A percentile compares a stretch with the other conserved stretches of the same genome.
These are phyloP conservation scores for Kodamaea sp. DNA, from an alignment of 1,139 yeast genomes.

Conservation along the genomic window DNA sequence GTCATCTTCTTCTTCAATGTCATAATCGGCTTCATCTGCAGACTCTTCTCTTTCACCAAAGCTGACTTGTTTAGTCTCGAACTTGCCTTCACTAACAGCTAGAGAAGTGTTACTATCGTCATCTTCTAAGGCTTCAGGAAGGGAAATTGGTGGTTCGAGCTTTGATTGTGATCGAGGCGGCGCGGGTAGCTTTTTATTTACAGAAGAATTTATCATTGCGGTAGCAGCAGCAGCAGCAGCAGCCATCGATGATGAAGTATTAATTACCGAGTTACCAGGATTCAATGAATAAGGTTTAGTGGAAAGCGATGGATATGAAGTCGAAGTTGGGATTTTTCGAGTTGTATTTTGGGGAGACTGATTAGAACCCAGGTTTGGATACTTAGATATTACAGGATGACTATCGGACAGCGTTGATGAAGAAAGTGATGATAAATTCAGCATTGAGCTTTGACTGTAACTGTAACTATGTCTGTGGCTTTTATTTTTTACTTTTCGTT, in stretches of 20 bases:
- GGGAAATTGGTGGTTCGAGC: constrained; percentile 6
- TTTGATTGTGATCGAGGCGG: constrained; percentile 1
- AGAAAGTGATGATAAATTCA: constrained; percentile 5
- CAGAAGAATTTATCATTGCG: constrained; percentile 3
- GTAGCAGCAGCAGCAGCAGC: constrained; percentile 10
- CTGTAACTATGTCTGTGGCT: constrained; percentile 6
- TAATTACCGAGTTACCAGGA: background rate
- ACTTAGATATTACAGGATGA: no score
- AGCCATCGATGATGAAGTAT: constrained; percentile 1
- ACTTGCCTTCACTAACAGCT: constrained; percentile 14
- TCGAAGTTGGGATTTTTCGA: constrained; percentile 2
- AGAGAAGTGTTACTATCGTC: constrained; percentile 16
- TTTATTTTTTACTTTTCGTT: constrained; percentile 1
- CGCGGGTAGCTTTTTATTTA: background rate
- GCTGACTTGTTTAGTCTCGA: constrained; percentile 18
- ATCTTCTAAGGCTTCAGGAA: constrained; percentile 1
- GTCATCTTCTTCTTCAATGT: constrained; percentile 17
- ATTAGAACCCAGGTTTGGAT: no score
- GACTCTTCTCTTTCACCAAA: constrained; percentile 11
- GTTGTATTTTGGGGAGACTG: background rate
- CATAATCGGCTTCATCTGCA: constrained; percentile 10
- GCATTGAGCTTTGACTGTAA: constrained; percentile 3
- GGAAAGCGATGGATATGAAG: constrained; percentile 3
- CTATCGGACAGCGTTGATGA: no score
- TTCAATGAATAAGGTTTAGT: constrained; percentile 6